Evolutionary conservation across 2,329 filamentous ascomycete genomes (phyloP), one percentile per base, ranked within the genome.

Genomic region (Parasarocladium wereldwijsianum): DNA sequence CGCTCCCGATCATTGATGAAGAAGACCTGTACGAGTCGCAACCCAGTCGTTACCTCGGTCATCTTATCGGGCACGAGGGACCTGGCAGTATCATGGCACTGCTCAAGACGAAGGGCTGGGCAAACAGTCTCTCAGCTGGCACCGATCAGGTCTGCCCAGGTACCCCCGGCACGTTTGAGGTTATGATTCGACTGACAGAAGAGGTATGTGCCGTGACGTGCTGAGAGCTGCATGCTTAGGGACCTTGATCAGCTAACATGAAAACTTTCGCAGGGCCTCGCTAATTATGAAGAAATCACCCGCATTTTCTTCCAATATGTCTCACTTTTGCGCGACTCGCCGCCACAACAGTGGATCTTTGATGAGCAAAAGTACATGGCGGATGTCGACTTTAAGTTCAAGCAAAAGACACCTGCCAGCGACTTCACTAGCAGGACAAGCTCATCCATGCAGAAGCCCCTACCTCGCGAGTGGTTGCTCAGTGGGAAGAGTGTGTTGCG

Each of bases 321-420:
- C 38, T 75, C 84, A 8, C 70, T 98, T 50, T 68, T 98, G 33
- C 75, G 74, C 38, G 81, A 93, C 43, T 66, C 67, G 3, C 70
- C 78, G 5, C 86, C 87, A 0, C 78, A 92, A 41, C 65, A 92
- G 49, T 96, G 90, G 90, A 85, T 96, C 34, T 86, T 90, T 35
- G 72, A 93, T 18, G 90, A 98, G 54, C 80, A 90, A 52, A 87
- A 85, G 52, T 76, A 76, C 20, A 75, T 96, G 57, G 76, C 81
- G 25, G 86, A 96, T 40, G 83, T 96, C 9, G 81, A 93, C 42
- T 98, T 98, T 64, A 82, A 80, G 40, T 98, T 93, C 56, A 83
- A 76, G 54, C 83, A 96, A 49, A 96, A 96, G 61, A 82, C 76
- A 3, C 83, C 82, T 1, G 84, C 87, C 2, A 90, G 79, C 47